Conservation (phyloP, 2,329 filamentous ascomycete species). For the Fusarium anguioides region DNA sequence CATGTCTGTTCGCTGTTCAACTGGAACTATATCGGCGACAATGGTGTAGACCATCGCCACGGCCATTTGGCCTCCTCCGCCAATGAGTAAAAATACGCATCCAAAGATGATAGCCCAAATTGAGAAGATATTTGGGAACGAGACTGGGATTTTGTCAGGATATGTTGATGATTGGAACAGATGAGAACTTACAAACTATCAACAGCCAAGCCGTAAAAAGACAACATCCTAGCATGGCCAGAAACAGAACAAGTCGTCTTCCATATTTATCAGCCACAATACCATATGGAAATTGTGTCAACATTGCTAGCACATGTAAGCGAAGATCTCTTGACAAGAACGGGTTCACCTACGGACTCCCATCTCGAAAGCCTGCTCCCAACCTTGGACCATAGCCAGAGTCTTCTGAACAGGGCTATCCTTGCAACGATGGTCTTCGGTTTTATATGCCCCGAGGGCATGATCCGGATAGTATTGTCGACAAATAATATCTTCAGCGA, state of each 20-base stretch:
- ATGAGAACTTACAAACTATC: conserved; percentile 46
- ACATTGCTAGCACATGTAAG: conserved; percentile 48
- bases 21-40: conserved; percentile 56
- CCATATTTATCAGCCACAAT: conserved; percentile 61
- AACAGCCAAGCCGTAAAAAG: conserved; percentile 47
- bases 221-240: conserved; percentile 49
- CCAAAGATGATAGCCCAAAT: conserved; percentile 54
- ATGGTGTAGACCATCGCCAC: conserved; percentile 59
- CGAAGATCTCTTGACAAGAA: not conserved
- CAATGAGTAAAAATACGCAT: conserved; percentile 53
- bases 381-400: conserved; percentile 63
- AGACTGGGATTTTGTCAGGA: conserved; percentile 46
- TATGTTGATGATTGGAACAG: rapidly evolving
- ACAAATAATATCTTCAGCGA: conserved; percentile 67
- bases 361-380: conserved; percentile 57
- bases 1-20: conserved; percentile 51
- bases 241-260: conserved; percentile 54
- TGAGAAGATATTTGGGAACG: conserved; percentile 53
- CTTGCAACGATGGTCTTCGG: conserved; percentile 61
- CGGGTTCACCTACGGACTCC: conserved; percentile 54
- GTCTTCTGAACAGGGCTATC: conserved; percentile 59
- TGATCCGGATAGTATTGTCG: conserved; percentile 58
- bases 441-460: conserved; percentile 42
- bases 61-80: conserved; percentile 54
- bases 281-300: conserved; percentile 59